These are phyloP conservation scores for Neonectria neomacrospora DNA, from an alignment of 2,329 filamentous ascomycete species.

Conservation along the genomic window DNA sequence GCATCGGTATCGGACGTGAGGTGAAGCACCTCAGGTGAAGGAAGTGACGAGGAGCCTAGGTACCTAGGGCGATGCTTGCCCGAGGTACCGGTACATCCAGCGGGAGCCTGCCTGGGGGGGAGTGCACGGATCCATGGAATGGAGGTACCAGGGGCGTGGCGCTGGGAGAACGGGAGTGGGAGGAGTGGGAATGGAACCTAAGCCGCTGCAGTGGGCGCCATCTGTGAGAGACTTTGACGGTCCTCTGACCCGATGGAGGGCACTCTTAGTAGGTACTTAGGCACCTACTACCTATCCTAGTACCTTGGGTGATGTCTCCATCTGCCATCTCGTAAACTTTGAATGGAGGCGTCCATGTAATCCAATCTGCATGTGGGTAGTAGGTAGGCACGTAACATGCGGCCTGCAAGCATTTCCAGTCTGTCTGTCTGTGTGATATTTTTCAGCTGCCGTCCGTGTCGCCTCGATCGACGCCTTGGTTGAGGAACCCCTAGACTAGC, in stretches of 20 bases:
- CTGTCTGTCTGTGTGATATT: neutral
- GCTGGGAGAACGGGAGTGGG: conserved; percentile 12
- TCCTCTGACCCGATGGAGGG: neutral
- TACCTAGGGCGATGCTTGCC: conserved; percentile 27
- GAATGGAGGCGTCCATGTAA: too few relatives aligned
- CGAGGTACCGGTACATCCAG: conserved; percentile 40
- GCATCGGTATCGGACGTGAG: conserved; percentile 1
- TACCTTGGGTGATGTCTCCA: neutral
- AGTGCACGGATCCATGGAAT: conserved; percentile 3
- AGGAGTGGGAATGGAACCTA: too few relatives aligned
- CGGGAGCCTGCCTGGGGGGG: conserved; percentile 7
- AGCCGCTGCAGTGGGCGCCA: neutral
- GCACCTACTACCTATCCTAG: too few relatives aligned
- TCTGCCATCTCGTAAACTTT: too few relatives aligned
- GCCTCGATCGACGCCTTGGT: conserved; percentile 13
- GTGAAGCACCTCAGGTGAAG: conserved; percentile 3
- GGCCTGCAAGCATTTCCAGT: neutral
- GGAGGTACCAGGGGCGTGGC: conserved; percentile 19
- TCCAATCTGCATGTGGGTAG: neutral
- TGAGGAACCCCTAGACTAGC: too few relatives aligned
- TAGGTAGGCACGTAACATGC: neutral
- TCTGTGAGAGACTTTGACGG: neutral
- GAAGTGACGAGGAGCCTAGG: neutral
- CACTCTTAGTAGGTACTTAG: too few relatives aligned
- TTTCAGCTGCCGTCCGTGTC: neutral